A percentile compares a stretch with the other conserved stretches of the same genome.
Conservation (phyloP, 75 land plant genomes). For the Isoetes taiwanensis region DNA sequence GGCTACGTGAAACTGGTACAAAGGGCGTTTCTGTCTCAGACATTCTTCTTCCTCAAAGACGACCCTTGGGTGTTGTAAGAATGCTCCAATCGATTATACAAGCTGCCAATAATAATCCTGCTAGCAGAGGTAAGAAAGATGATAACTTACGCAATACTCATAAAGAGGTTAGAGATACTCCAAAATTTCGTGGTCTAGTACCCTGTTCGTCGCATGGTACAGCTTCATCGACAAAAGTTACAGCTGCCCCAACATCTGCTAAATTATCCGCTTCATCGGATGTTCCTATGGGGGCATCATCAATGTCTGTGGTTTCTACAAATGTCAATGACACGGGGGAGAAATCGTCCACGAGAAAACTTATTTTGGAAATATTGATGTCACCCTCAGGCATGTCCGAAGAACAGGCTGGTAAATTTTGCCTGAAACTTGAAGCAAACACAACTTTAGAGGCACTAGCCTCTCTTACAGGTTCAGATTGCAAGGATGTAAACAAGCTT, state of each 20-base stretch:
- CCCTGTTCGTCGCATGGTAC: neutral
- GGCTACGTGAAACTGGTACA: neutral
- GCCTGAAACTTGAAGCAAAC: conserved; percentile 20
- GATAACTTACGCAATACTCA: neutral
- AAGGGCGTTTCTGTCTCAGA: neutral
- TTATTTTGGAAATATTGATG: conserved; percentile 25
- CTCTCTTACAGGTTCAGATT: conserved; percentile 8
- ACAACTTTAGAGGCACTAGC: conserved; percentile 10
- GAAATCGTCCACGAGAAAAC: conserved; percentile 9
- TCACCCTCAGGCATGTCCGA: conserved; percentile 17
- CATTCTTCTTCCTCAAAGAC: neutral
- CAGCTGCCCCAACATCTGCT: too few relatives aligned
- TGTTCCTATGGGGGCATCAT: too few relatives aligned
- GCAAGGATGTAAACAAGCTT: neutral
- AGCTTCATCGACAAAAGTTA: too few relatives aligned
- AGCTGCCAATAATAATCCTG: neutral
- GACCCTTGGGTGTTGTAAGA: neutral
- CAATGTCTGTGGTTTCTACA: conserved; percentile 5
- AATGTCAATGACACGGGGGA: conserved; percentile 7
- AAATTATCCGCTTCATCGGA: too few relatives aligned
- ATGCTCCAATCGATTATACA: conserved; percentile 12
- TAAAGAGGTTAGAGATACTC: neutral
- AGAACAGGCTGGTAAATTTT: neutral
- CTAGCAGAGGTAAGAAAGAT: neutral
- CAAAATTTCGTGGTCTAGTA: neutral